Conservation (phyloP, 345 rosid genomes). For the Psidium guajava region DNA sequence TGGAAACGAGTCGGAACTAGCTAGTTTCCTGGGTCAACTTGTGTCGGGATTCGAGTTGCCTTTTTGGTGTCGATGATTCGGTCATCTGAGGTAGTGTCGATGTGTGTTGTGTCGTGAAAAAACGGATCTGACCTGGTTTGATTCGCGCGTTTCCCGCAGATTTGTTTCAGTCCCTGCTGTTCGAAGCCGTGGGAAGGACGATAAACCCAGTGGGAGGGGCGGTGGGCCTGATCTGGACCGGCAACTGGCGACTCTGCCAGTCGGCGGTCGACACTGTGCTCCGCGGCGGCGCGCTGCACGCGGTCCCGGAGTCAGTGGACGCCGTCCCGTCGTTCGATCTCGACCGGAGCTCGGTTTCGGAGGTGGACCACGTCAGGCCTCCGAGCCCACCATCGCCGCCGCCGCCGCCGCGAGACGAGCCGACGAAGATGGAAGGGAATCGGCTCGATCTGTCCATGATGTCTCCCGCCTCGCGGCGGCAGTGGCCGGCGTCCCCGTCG, state of each 20-base stretch:
- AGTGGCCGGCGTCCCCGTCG: background rate
- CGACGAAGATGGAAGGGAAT: background rate
- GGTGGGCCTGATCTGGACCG: slow-evolving; percentile 83
- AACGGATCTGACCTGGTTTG: background rate
- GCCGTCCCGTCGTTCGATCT: slow-evolving; percentile 35
- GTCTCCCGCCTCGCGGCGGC: background rate
- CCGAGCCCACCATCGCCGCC: slow-evolving; percentile 14
- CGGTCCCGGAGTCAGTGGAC: slow-evolving; percentile 48
- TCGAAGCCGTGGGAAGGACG: slow-evolving; percentile 90
- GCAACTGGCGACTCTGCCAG: slow-evolving; percentile 83
- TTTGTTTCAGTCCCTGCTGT: slow-evolving; percentile 74
- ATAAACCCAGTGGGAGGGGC: slow-evolving; percentile 99
- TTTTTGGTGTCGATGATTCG: background rate
- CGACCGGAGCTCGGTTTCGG: slow-evolving; percentile 46
- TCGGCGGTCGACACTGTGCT: slow-evolving; percentile 84
- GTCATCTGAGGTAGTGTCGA: background rate
- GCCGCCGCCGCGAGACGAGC: slow-evolving; percentile 11
- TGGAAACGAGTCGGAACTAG: background rate
- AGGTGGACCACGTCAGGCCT: background rate
- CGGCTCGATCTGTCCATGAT: background rate
- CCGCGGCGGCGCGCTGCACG: slow-evolving; percentile 57
- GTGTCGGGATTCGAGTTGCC: background rate
- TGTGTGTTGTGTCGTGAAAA: background rate
- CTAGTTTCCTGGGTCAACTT: background rate
- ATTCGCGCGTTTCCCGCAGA: slow-evolving; percentile 17